Base-by-base conservation (phyloP, 1,284 basidiomycete genomes). In the Blastosporella zonata region DNA sequence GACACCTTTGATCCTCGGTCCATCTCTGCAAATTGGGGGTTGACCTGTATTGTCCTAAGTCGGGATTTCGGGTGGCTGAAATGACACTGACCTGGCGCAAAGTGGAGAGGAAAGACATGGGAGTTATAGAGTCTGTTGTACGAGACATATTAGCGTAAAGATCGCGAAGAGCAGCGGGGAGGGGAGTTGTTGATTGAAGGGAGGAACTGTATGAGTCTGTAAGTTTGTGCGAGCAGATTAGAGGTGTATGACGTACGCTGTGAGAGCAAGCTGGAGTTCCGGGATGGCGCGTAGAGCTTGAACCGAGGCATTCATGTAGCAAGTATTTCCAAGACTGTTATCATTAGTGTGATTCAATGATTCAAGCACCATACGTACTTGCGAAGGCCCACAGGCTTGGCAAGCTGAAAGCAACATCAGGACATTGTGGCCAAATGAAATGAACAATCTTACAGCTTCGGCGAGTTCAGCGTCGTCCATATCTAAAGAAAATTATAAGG, bases 301-400 rank as follows among this genome's bases (percentile, higher is more conserved):
- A 1, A 99, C 74, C 0, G 92, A 94, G 5, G 96, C 86, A 63
- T 97, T 98, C 83, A 98, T 91, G 68, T 98, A 98, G 62, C 93
- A 95, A 0, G 92, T 95, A 64, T 95, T 95, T 33, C 93, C 93
- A 37, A 91, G 70, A 60, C 81, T 84, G 20, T 15, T 3, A 21
- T 4, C 9, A 42, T 29, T 18, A 53, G 21, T 47, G 33, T 45
- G 38, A 18, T 15, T 34, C 23, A 31, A 12, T 22, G 43, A 33
- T 15, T 15, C 18, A 67, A 53, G 44, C 61, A 64, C 48, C 62
- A 29, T 13, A 63, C 69, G 49, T 62, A 77, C 79, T 89, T 84
- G 64, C 70, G 76, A 58, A 87, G 67, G 12, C 88, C 87, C 47
- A 87, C 84, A 4, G 87, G 88, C 57, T 81, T 74, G 10, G 80